Percentiles rank a stretch among this genome's conserved stretches.
These are phyloP conservation scores for Aspergillus niger DNA, from an alignment of 2,329 filamentous ascomycete genomes.

Conservation along the genomic window DNA sequence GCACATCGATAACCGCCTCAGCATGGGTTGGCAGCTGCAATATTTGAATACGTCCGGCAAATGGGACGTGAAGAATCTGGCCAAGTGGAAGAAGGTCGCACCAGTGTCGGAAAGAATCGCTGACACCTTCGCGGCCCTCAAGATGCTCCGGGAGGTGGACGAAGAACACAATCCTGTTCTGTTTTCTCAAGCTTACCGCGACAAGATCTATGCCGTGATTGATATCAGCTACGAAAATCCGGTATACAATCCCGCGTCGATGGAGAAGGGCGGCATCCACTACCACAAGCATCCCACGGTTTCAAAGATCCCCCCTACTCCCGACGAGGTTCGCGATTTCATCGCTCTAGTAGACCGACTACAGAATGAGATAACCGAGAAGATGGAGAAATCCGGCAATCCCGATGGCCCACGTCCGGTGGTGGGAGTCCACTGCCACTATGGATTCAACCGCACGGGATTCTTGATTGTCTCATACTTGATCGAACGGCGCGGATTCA, in stretches of 20 bases:
- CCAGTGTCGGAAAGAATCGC: conserved; percentile 79
- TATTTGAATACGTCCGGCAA: conserved; percentile 87
- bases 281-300: conserved; percentile 91
- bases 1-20: conserved; percentile 75
- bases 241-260: conserved; percentile 76
- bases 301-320: conserved; percentile 79
- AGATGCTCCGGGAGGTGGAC: conserved; percentile 89
- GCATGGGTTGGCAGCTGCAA: conserved; percentile 86
- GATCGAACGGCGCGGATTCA: conserved; percentile 74
- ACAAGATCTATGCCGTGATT: conserved; percentile 71
- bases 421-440: conserved; percentile 90
- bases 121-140: conserved; percentile 82
- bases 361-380: conserved; percentile 55
- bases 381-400: conserved; percentile 48
- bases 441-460: conserved; percentile 91
- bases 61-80: conserved; percentile 96
- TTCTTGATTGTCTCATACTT: conserved; percentile 89
- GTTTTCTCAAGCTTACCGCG: conserved; percentile 70
- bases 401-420: conserved; percentile 44
- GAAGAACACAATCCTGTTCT: conserved; percentile 73
- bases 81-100: conserved; percentile 80
- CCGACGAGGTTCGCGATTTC: conserved; percentile 62
- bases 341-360: conserved; percentile 62
- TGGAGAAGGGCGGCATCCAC: conserved; percentile 66
- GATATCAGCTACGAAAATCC: conserved; percentile 91